Evolutionary conservation across 2,329 filamentous ascomycete species (phyloP), one percentile per base, ranked within the genome.

Genomic region (Cytospora leucostoma): DNA sequence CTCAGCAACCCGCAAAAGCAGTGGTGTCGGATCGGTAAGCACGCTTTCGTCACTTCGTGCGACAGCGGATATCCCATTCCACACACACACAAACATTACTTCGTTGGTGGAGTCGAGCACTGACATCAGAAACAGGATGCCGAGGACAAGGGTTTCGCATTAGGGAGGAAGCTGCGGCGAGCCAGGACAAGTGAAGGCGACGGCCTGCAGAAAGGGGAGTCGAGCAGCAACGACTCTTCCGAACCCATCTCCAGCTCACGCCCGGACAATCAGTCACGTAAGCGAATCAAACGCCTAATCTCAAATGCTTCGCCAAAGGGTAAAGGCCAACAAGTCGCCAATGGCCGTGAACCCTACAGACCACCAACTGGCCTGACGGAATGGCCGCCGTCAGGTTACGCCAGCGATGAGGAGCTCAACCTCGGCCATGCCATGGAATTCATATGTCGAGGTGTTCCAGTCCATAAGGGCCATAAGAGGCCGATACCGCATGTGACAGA

Each of bases 361-460:
- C 62, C 68, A 10, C 69, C 73, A 8, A 77, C 80, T 6, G 35
- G 51, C 4, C 72, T 84, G 63, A 81, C 79, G 2, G 75, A 80
- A 52, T 88, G 86, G 86, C 86, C 86, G 19, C 86, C 86, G 0
- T 74, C 76, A 12, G 82, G 80, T 56, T 73, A 86, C 55, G 75
- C 78, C 12, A 75, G 71, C 51, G 72, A 79, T 32, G 81, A 83
- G 44, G 80, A 84, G 65, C 77, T 88, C 10, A 75, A 80, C 0
- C 79, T 83, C 17, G 79, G 78, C 51, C 79, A 81, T 55, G 86
- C 86, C 11, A 80, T 82, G 74, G 80, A 85, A 56, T 77, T 87
- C 63, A 84, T 88, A 66, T 79, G 79, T n/a, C 77, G 80, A 8
- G 86, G 86, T 7, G 84, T 82, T 2, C 83, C 86, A 5, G 76